phyloP scores from a whole-genome alignment of 805 yeast genomes.

The Metschnikowia borealis region DNA sequence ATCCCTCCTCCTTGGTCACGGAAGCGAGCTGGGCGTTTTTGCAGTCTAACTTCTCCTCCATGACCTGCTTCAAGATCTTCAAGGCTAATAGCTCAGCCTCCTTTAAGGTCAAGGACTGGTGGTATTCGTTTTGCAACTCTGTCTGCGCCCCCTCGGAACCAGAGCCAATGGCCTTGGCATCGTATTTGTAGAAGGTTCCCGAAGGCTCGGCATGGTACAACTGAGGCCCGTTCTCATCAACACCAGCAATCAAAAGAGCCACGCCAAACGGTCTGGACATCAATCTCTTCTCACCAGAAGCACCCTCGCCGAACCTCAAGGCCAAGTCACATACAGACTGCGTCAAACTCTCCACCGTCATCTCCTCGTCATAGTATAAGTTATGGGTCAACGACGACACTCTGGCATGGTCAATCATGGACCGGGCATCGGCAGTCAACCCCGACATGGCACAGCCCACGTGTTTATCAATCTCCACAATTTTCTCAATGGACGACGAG shows the following conservation, averaged over 20 bases:
- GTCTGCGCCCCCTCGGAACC: constrained; percentile 99
- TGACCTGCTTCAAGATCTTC: constrained; percentile 91
- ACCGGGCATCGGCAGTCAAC: constrained; percentile 95
- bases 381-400: constrained; percentile 84
- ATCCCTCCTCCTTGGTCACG: constrained; percentile 83
- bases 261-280: constrained; percentile 99
- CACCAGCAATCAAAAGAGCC: constrained; percentile 91
- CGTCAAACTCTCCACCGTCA: constrained; percentile 88
- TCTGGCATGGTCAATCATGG: constrained; percentile 98
- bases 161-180: constrained; percentile 98
- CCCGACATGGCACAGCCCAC: constrained; percentile 99
- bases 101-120: constrained; percentile 79
- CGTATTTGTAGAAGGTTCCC: constrained; percentile 95
- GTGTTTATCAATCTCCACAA: constrained; percentile 89
- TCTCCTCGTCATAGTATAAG: constrained; percentile 86
- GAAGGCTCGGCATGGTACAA: constrained; percentile 98
- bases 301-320: constrained; percentile 94
- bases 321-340: constrained; percentile 98
- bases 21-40: constrained; percentile 93
- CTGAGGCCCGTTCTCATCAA: constrained; percentile 95
- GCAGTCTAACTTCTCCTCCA: constrained; percentile 97
- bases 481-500: constrained; percentile 90
- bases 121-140: constrained; percentile 94
- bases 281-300: constrained; percentile 87
- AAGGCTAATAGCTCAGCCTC: constrained; percentile 91